Evolutionary conservation across 2,329 filamentous ascomycete genomes (phyloP), one percentile per base, ranked within the genome.

Genomic region (Blastomyces emzantsi): DNA sequence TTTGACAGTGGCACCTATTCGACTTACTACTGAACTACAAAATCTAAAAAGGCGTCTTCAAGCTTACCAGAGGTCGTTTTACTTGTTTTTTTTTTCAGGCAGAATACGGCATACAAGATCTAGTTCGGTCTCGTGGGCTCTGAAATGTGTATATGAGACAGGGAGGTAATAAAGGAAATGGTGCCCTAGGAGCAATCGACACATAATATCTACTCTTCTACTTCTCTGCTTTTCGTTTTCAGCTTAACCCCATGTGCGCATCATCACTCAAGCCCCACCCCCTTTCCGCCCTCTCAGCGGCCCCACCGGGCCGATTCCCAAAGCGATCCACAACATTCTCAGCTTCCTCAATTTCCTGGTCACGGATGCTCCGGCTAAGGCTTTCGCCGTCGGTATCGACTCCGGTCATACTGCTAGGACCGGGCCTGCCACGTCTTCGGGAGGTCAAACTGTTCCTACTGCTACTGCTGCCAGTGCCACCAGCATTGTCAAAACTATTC

Each of bases 241-340:
- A 93, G 74, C 93, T 90, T 68, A 96, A 78, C 41, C 86, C 88
- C 89, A 96, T 94, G 70, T 88, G 82, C 30, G 89, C 86, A 71
- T 96, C 91, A 73, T 96, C 92, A 0, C 90, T 89, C 60, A 95
- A 83, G 0, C 90, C 90, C 87, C 91, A 92, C 68, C 78, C 86
- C 68, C 68, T 77, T 73, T 73, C 75, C 28, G 74, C 81, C 63
- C 80, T 73, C 62, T 79, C 77, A 15, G 83, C 85, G 70, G 77
- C 79, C 67, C 80, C 75, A 67, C 81, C 72, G 67, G 81, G 79
- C 74, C 85, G 84, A 76, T 73, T 83, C 78, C 78, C 73, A 72
- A 81, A 82, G 56, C 74, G 77, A 72, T 82, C 79, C 54, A 82
- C 73, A 69, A 81, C 82, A 66, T 83, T 79, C 55, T 76, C 73